Conservation (phyloP, 2,329 filamentous ascomycete species). For the Didymella keratinophila region DNA sequence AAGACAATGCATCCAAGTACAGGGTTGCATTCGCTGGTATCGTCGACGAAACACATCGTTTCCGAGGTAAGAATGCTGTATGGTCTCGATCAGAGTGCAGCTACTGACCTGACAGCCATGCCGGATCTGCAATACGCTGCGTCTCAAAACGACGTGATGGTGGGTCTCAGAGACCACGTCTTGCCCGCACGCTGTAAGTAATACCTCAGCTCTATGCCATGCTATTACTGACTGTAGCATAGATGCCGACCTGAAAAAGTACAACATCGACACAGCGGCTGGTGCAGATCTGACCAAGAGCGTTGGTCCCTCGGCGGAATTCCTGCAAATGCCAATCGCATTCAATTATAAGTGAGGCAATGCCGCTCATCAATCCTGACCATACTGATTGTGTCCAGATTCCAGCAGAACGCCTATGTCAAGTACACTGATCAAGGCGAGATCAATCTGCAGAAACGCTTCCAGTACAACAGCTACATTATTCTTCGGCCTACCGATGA, state of each 20-base stretch:
- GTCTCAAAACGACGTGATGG: conserved; percentile 72
- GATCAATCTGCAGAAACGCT: conserved; percentile 40
- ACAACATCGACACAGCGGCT: conserved; percentile 56
- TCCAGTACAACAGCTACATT: conserved; percentile 50
- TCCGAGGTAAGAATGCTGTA: conserved; percentile 66
- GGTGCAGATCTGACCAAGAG: conserved; percentile 70
- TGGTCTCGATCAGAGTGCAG: background rate
- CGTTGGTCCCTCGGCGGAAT: conserved; percentile 80
- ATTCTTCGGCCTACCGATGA: conserved; percentile 69
- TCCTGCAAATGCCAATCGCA: conserved; percentile 75
- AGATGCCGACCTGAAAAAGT: conserved; percentile 68
- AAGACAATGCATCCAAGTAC: conserved; percentile 74
- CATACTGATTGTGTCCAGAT: conserved; percentile 57
- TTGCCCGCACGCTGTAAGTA: conserved; percentile 73
- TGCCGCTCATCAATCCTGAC: background rate
- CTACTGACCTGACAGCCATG: conserved; percentile 59
- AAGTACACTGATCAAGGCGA: conserved; percentile 60
- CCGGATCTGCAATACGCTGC: conserved; percentile 88
- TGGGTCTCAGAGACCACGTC: conserved; percentile 73
- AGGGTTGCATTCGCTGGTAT: conserved; percentile 73
- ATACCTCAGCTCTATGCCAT: background rate
- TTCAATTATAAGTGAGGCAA: conserved; percentile 65
- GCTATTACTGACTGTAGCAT: background rate
- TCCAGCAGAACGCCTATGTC: conserved; percentile 85
- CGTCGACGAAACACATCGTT: conserved; percentile 83